These are phyloP conservation scores for Jacaranda mimosifolia DNA, from an alignment of 257 asterid genomes.

Conservation along the genomic window DNA sequence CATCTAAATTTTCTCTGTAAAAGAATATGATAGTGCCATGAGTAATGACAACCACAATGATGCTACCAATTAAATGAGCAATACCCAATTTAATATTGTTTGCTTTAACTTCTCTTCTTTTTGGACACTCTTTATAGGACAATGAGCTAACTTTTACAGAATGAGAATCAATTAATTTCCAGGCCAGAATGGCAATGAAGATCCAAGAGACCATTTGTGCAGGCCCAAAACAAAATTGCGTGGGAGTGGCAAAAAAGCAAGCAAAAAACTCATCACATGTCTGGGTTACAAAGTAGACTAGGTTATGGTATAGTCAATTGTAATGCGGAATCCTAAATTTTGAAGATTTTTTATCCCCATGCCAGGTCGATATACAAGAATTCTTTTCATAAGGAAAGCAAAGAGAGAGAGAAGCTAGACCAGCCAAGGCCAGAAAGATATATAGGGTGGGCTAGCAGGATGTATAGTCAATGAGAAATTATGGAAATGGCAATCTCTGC, in stretches of 20 bases:
- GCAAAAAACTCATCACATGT: background rate
- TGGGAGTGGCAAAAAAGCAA: background rate
- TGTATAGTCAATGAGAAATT: no score
- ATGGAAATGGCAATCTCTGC: no score
- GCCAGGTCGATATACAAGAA: no score
- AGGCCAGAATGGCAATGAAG: no score
- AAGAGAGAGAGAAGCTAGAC: no score
- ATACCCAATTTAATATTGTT: background rate
- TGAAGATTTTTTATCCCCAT: background rate
- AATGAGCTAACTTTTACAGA: background rate
- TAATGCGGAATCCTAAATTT: background rate
- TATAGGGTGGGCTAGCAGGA: no score
- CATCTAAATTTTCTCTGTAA: background rate
- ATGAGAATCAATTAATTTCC: background rate
- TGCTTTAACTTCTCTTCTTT: background rate
- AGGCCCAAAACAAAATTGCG: no score
- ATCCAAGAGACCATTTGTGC: no score
- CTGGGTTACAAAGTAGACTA: background rate
- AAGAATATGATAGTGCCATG: background rate
- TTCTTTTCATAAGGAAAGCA: no score
- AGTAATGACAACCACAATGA: background rate
- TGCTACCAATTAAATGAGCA: background rate
- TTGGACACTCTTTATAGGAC: background rate
- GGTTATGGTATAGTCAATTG: background rate
- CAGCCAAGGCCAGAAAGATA: no score